Base-by-base conservation (phyloP, 2,329 filamentous ascomycete genomes). In the Stromatinia cepivora region DNA sequence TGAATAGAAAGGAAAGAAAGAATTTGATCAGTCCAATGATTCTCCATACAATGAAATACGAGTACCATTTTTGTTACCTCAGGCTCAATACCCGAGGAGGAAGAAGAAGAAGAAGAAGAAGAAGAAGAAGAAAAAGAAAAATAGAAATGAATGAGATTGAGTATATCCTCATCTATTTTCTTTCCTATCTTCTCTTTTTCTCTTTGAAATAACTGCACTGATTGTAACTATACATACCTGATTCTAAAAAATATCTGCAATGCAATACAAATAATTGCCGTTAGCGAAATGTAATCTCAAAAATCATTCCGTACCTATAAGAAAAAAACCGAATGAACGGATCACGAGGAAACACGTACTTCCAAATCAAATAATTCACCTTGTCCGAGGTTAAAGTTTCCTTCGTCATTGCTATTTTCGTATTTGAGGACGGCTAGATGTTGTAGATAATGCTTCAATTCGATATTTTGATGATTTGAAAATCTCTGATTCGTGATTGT, bases 281-380 rank as follows among this genome's bases (percentile, higher is more conserved):
- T 78, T 78, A 77, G 75, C 76, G 75, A 78, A 73, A 53, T 48
- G 66, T 54, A 36, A 56, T 64, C 36, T 50, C 50, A 70, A 68
- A 61, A 58, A 20, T 5, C 69, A 68, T 39, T 67, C 71, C 65
- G 73, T 73, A 73, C 73, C 73, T 53, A 11, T 20, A 31, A 48
- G 57, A 61, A 25, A 17, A 42, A 22, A 25, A 39, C 71, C 69
- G 69, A 74, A 69, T 58, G 66, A 67, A 74, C 70, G 73, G 75
- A 77, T 76, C 74, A 77, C 72, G 73, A 74, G 73, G 70, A 74
- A 74, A 76, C 72, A 78, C 87, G 80, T 84, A 90, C 88, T 87
- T 88, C 88, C 88, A 90, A 79, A 90, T 84, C 79, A 90, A 84
- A 84, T 87, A 90, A 83, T 90, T 90, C 84, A 90, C 82, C 83